A percentile compares a stretch with the other conserved stretches of the same genome.
phyloP scores from a whole-genome alignment of 2,329 filamentous ascomycete genomes.

The Blumeriella jaapii region DNA sequence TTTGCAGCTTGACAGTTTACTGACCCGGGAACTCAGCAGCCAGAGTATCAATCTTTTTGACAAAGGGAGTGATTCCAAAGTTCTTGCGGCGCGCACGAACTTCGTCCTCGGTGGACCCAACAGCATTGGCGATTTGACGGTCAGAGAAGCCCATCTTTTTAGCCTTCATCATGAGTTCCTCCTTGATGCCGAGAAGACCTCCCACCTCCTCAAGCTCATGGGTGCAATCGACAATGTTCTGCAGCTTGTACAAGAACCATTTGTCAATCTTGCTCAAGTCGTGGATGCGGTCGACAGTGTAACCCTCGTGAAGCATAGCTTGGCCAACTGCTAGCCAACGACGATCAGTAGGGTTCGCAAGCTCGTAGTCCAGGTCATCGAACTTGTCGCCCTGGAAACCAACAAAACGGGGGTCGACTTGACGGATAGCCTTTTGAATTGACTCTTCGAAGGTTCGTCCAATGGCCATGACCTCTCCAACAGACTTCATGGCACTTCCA shows the following conservation, averaged over 20 bases:
- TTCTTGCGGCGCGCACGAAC: constrained; percentile 74
- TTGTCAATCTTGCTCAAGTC: constrained; percentile 98
- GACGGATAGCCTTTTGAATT: constrained; percentile 96
- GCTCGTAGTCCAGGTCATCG: constrained; percentile 78
- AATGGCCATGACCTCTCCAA: constrained; percentile 98
- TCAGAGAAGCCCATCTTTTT: constrained; percentile 99
- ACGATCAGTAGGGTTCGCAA: constrained; percentile 88
- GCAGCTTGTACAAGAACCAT: constrained; percentile 97
- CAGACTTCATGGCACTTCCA: constrained; percentile 96
- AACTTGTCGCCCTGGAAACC: constrained; percentile 96
- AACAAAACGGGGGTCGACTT: constrained; percentile 84
- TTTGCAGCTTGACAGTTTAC: constrained; percentile 76
- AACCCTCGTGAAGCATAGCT: constrained; percentile 94
- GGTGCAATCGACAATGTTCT: constrained; percentile 90
- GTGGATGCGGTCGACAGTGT: constrained; percentile 83
- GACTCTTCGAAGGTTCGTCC: constrained; percentile 97
- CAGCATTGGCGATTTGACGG: constrained; percentile 80
- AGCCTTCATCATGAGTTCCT: constrained; percentile 77
- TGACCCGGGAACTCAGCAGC: constrained; percentile 81
- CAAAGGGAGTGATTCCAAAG: constrained; percentile 87
- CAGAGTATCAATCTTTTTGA: constrained; percentile 97
- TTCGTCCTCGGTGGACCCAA: constrained; percentile 78
- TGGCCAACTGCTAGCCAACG: constrained; percentile 96
- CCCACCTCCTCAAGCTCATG: constrained; percentile 76
- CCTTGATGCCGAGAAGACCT: constrained; percentile 72